phyloP scores from a whole-genome alignment of 441 rosid genomes.

The Gossypium lobatum region DNA sequence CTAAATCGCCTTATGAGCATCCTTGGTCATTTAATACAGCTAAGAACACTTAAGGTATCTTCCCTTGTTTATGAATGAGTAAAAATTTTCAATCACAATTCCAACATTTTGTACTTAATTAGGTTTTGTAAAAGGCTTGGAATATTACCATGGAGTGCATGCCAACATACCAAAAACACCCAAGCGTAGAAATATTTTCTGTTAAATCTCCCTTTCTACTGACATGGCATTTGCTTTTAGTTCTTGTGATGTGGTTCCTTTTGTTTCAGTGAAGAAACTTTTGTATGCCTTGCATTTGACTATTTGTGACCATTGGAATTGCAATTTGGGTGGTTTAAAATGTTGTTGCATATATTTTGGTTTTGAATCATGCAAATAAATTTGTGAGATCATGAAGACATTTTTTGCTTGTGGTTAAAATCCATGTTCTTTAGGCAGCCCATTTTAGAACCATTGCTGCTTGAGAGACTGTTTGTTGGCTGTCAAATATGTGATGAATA shows the following conservation, averaged over 20 bases:
- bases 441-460: background rate
- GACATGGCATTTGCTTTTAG: constrained; percentile 7
- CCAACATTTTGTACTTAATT: background rate
- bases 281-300: background rate
- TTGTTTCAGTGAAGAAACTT: constrained; percentile 1
- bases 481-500: background rate
- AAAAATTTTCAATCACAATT: background rate
- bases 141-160: constrained; percentile 1
- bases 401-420: constrained; percentile 1
- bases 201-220: background rate
- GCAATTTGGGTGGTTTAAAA: background rate
- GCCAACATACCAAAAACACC: background rate
- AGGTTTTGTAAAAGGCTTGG: background rate
- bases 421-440: background rate
- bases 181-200: background rate
- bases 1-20: constrained; percentile 82
- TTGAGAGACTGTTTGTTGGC: constrained; percentile 5
- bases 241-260: background rate
- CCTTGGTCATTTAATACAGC: constrained; percentile 91
- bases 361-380: constrained; percentile 5
- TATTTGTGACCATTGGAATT: background rate
- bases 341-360: constrained; percentile 1
- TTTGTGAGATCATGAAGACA: background rate
- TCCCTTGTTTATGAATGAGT: background rate
- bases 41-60: constrained; percentile 86